Conservation (phyloP, 2,329 filamentous ascomycete genomes). For the Chaetothyriales sp. region DNA sequence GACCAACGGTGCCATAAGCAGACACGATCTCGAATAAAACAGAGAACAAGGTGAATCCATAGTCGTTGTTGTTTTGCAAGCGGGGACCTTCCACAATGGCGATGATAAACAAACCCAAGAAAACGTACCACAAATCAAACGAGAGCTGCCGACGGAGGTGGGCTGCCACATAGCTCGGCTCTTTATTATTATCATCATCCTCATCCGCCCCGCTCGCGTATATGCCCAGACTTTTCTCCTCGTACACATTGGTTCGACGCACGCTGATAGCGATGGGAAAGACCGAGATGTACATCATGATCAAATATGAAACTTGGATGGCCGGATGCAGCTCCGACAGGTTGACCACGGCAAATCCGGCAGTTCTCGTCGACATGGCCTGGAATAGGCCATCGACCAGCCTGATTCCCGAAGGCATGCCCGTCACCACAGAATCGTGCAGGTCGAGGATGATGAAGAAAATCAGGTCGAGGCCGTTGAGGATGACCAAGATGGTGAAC, state of each 20-base stretch:
- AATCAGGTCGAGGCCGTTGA: slow-evolving; percentile 76
- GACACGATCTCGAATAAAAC: slow-evolving; percentile 76
- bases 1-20: slow-evolving; percentile 85
- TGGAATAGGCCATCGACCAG: slow-evolving; percentile 84
- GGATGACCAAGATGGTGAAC: slow-evolving; percentile 65
- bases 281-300: slow-evolving; percentile 54
- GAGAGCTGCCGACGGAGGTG: slow-evolving; percentile 88
- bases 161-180: slow-evolving; percentile 73
- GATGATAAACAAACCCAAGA: slow-evolving; percentile 84
- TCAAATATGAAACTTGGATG: slow-evolving; percentile 55
- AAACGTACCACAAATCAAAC: slow-evolving; percentile 96
- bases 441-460: slow-evolving; percentile 91
- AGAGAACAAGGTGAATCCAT: slow-evolving; percentile 51
- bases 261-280: slow-evolving; percentile 50
- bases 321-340: slow-evolving; percentile 69
- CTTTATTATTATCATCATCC: slow-evolving; percentile 39
- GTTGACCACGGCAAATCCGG: slow-evolving; percentile 74
- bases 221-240: slow-evolving; percentile 48
- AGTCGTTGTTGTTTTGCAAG: slow-evolving; percentile 48
- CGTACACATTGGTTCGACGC: slow-evolving; percentile 47
- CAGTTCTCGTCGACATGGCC: slow-evolving; percentile 75
- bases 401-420: slow-evolving; percentile 57
- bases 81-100: slow-evolving; percentile 69
- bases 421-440: slow-evolving; percentile 53
- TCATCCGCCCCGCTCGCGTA: slow-evolving; percentile 59